Base-by-base conservation (phyloP, 768 basidiomycete species). In the Rhizopogon roseolus region DNA sequence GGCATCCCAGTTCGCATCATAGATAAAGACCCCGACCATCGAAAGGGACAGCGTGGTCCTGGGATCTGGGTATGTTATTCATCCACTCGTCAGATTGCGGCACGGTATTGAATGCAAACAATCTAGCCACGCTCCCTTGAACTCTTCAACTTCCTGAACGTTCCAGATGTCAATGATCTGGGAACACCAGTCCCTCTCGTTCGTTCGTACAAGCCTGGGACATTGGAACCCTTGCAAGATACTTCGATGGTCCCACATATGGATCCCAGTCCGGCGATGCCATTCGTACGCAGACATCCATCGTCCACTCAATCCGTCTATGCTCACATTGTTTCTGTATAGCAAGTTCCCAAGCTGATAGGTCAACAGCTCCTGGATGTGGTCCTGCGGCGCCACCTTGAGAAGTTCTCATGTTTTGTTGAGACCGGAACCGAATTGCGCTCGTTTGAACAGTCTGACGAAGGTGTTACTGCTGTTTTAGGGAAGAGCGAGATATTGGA, bases 1-100 rank as follows among this genome's bases (percentile, higher is more conserved):
- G 71, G 73, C 5, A 64, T 81, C 16, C 70, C 76, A 9, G 28
- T 29, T 6, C 28, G 28, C 28, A 29, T 29, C 7, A 29, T 29
- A 4, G 28, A 29, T 29, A 29, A 29, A 29, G 28, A 29, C 28
- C 28, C 28, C 28, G 7, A 29, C 28, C 28, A 4, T 29, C 28
- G 28, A 74, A 57, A 71, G 14, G 74, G 73, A 3, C 71, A 75
- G 54, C 71, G 77, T 2, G 71, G 70, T 4, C 64, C 64, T 4
- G 75, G 67, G 3, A 57, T 79, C 27, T 73, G 72, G 70, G 76
- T 74, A 39, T 36, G 66, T 28, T 52, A 37, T n/a, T 19, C 45
- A 9, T 9, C 41, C 16, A 7, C 42, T 19, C 29, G 28, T 29
- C 5, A 29, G 1, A 29, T 29, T 6, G 28, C 6, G 28, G 8